Base-by-base conservation (phyloP, 2,329 filamentous ascomycete genomes). In the Penicillium sp. region DNA sequence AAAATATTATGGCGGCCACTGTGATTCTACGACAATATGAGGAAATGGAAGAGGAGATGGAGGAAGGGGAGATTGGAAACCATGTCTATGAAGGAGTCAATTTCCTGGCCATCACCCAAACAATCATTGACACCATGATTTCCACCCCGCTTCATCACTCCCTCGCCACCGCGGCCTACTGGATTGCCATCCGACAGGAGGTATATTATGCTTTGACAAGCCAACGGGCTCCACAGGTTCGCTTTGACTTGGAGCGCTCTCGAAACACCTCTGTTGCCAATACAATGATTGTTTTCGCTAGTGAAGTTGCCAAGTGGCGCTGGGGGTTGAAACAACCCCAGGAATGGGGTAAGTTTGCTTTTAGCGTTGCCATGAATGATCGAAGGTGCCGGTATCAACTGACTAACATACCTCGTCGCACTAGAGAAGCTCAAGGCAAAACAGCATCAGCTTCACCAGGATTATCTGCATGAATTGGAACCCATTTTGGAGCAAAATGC, bases 21-120 rank as follows among this genome's bases (percentile, higher is more conserved):
- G 64, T 69, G 1, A 69, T 69, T 7, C 33, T 69, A 13, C 62
- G 65, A 3, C 67, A 68, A 42, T 68, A 67, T 35, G 66, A 68
- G 41, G 65, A 69, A 29, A 66, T 67, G 55, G 67, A 68, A 45
- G 66, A 69, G 33, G 68, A 69, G 25, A 67, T 70, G 62, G 66
- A 70, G 31, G 61, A 61, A 29, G 63, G 60, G 17, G 63, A 64
- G 2, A 60, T 68, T 41, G 66, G 61, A 6, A 55, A 65, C n/a
- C 48, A 55, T 21, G 23, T 39, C 1, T 49, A 61, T 13, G 47
- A 55, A 1, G 57, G 55, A 29, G 64, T 66, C 9, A 68, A 65
- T 19, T 66, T 67, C 13, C 21, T 68, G 39, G 61, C 61, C 4
- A 66, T 68, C 36, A 68, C 63, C 1, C 64, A 68, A n/a, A 61